A percentile compares a stretch with the other conserved stretches of the same genome.
phyloP scores from a whole-genome alignment of 2,329 filamentous ascomycete genomes.

The Verticillium zaregamsianum region DNA sequence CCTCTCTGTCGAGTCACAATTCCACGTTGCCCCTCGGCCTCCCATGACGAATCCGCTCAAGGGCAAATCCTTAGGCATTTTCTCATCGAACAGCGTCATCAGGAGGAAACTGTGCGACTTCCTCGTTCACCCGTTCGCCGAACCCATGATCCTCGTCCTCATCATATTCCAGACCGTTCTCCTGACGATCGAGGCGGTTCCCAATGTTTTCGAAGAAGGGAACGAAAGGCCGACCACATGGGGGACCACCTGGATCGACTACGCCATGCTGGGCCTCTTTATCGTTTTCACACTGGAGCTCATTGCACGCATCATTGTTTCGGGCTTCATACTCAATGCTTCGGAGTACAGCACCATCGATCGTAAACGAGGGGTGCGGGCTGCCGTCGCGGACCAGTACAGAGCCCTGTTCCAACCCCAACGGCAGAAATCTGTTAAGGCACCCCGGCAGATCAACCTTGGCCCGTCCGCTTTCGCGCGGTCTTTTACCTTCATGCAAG shows the following conservation, averaged over 20 bases:
- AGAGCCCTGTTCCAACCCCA: conserved; percentile 78
- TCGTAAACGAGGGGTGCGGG: conserved; percentile 67
- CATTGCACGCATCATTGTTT: conserved; percentile 80
- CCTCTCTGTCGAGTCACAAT: conserved; percentile 21
- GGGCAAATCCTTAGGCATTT: conserved; percentile 81
- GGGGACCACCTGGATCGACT: conserved; percentile 69
- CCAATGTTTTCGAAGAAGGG: conserved; percentile 61
- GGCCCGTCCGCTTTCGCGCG: conserved; percentile 66
- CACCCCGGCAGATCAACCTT: conserved; percentile 39
- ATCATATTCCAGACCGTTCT: conserved; percentile 86
- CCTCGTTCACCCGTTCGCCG: conserved; percentile 79
- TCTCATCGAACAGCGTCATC: conserved; percentile 72
- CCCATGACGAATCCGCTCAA: conserved; percentile 70
- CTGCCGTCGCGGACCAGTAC: conserved; percentile 72
- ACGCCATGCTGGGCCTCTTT: conserved; percentile 78
- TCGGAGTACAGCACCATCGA: conserved; percentile 89
- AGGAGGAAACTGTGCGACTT: conserved; percentile 75
- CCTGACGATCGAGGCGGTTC: conserved; percentile 77
- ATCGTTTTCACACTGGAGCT: conserved; percentile 86
- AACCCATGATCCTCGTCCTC: conserved; percentile 79
- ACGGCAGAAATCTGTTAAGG: conserved; percentile 62
- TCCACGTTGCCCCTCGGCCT: conserved; percentile 18
- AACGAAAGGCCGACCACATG: conserved; percentile 59
- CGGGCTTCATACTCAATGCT: conserved; percentile 87
- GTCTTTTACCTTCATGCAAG: conserved; percentile 73